Percentiles rank a stretch among this genome's conserved stretches.
Conservation (phyloP, 2,329 filamentous ascomycete species). For the Trichoderma oligosporum region DNA sequence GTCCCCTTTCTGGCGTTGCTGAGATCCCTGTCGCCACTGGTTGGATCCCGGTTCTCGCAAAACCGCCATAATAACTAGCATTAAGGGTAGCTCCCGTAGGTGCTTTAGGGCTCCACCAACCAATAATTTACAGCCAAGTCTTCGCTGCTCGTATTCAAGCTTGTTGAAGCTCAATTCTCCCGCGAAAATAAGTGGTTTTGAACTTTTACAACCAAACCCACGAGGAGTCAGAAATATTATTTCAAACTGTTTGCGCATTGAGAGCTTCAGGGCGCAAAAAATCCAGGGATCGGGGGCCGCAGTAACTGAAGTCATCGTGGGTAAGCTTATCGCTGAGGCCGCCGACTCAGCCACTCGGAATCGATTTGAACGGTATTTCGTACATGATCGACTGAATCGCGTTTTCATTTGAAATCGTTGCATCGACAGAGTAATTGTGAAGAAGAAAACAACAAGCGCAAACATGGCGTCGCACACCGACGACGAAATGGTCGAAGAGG, state of each 20-base stretch:
- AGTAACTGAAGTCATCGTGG: not conserved
- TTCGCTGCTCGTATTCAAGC: not conserved
- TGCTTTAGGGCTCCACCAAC: constrained; percentile 12
- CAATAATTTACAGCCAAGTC: not conserved
- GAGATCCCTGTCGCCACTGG: constrained; percentile 2
- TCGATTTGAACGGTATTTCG: not conserved
- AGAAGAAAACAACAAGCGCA: not conserved
- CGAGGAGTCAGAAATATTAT: not conserved
- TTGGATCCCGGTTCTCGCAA: constrained; percentile 6
- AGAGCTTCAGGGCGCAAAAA: not conserved
- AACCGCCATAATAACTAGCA: constrained; percentile 7
- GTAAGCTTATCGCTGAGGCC: constrained; percentile 6
- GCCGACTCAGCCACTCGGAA: not conserved
- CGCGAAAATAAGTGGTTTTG: not conserved
- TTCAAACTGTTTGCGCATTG: not conserved
- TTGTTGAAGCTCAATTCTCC: not conserved
- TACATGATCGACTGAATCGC: not conserved
- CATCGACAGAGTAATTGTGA: not conserved
- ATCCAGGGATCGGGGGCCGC: not conserved
- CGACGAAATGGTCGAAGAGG: constrained; percentile 28
- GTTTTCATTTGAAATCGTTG: not conserved
- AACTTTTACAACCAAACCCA: constrained; percentile 3
- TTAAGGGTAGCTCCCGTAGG: constrained; percentile 9
- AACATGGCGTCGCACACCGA: constrained; percentile 25
- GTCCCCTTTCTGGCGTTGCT: constrained; percentile 2